phyloP scores from a whole-genome alignment of 106 monocot species.

The Allium cepa region DNA sequence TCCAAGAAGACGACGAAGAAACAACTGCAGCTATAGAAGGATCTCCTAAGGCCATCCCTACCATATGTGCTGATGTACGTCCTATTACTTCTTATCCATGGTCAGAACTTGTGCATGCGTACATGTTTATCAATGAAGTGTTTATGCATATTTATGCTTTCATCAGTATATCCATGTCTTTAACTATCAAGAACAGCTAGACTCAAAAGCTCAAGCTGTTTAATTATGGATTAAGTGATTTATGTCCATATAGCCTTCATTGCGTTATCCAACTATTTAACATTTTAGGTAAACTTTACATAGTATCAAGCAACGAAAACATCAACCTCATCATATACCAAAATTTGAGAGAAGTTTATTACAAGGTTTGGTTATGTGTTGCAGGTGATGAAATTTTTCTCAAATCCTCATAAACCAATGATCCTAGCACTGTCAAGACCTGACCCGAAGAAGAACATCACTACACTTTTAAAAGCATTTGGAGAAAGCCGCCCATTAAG shows the following conservation, averaged over 20 bases:
- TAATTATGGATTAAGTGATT: too few species aligned
- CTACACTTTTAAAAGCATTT: slow-evolving; percentile 86
- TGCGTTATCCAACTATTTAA: too few species aligned
- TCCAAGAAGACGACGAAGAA: slow-evolving; percentile 38
- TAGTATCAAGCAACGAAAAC: too few species aligned
- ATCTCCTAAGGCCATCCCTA: slow-evolving; percentile 26
- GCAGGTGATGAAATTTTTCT: slow-evolving; percentile 72
- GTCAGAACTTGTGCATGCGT: neutral
- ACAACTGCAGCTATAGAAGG: slow-evolving; percentile 21
- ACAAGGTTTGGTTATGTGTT: neutral
- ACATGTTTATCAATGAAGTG: slow-evolving; percentile 19
- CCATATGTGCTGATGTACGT: slow-evolving; percentile 48
- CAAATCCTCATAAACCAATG: slow-evolving; percentile 98
- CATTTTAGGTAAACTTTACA: too few species aligned
- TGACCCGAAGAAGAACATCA: slow-evolving; percentile 91
- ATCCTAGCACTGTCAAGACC: slow-evolving; percentile 84
- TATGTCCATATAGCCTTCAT: too few species aligned
- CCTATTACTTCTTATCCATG: neutral
- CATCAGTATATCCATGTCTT: too few species aligned
- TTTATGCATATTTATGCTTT: too few species aligned
- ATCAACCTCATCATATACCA: too few species aligned
- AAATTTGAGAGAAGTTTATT: too few species aligned
- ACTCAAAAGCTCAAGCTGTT: too few species aligned
- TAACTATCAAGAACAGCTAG: too few species aligned
- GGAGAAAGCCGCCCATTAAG: slow-evolving; percentile 83